phyloP scores from a whole-genome alignment of 1,284 basidiomycete genomes.

The Moesziomyces globuligerus region DNA sequence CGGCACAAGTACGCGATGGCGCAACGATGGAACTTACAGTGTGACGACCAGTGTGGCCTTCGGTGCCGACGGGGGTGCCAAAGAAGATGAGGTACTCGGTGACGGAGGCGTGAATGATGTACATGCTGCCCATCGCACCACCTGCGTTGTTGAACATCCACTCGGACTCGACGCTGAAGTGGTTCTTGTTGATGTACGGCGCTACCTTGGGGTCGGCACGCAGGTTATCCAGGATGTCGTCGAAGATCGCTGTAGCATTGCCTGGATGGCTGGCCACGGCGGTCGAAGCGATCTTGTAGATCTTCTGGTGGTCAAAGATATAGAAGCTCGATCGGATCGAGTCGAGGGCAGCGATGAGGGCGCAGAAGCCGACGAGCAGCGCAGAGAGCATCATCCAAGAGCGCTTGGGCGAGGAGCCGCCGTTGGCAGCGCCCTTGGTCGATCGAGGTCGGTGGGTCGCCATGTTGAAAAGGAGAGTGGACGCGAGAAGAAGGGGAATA shows the following conservation, averaged over 20 bases:
- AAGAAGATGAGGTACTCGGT: slow-evolving; percentile 84
- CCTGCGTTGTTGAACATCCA: slow-evolving; percentile 99
- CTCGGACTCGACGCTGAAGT: slow-evolving; percentile 71
- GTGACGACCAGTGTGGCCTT: slow-evolving; percentile 92
- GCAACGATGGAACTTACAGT: slow-evolving; percentile 69
- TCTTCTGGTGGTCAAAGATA: slow-evolving; percentile 59
- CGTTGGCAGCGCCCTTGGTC: slow-evolving; percentile 8
- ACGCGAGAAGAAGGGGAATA: not conserved
- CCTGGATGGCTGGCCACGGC: slow-evolving; percentile 54
- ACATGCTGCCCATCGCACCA: slow-evolving; percentile 97
- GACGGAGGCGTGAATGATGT: slow-evolving; percentile 92
- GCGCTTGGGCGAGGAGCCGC: slow-evolving; percentile 13
- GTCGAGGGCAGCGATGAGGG: slow-evolving; percentile 35
- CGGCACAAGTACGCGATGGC: not conserved
- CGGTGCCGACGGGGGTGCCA: slow-evolving; percentile 93
- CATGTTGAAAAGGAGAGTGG: slow-evolving; percentile 15
- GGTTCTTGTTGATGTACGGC: slow-evolving; percentile 58
- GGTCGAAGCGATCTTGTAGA: slow-evolving; percentile 51
- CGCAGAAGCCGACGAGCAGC: slow-evolving; percentile 30
- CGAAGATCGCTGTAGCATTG: slow-evolving; percentile 60
- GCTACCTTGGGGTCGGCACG: slow-evolving; percentile 53
- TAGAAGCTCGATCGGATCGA: slow-evolving; percentile 52
- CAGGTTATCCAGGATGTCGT: slow-evolving; percentile 57
- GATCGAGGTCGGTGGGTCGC: slow-evolving; percentile 33
- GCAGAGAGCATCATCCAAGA: slow-evolving; percentile 27